Evolutionary conservation across 768 basidiomycete species (phyloP).

Genomic region (Vararia minispora): DNA sequence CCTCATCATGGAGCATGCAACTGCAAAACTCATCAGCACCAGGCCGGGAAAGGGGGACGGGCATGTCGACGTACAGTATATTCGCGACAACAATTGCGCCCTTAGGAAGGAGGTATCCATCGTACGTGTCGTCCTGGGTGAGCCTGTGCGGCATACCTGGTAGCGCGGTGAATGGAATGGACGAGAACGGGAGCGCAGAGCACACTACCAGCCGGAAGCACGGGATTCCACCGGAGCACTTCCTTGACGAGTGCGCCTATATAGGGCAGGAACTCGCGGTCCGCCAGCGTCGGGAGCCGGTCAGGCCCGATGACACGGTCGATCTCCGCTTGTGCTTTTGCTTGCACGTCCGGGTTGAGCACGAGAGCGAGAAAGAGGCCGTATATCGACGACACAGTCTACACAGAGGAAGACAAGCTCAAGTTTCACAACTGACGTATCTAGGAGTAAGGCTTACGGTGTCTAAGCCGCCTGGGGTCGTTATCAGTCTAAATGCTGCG

Average conservation of each 20-base stretch:
- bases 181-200: no score
- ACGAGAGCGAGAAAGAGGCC: constrained; percentile 13
- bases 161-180: no score
- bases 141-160: constrained; percentile 4
- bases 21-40: no score
- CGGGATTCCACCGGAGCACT: constrained; percentile 20
- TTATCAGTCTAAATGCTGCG: constrained; percentile 16
- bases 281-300: constrained; percentile 24
- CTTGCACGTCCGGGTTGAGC: constrained; percentile 13
- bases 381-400: constrained; percentile 8
- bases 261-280: constrained; percentile 24
- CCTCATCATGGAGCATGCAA: no score
- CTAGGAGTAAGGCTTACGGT: constrained; percentile 20
- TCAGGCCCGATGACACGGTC: constrained; percentile 22
- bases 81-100: constrained; percentile 18
- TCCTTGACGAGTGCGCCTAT: constrained; percentile 28
- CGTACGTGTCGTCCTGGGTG: constrained; percentile 5
- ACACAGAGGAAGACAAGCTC: no score
- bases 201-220: constrained; percentile 8
- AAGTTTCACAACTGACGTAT: no score
- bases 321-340: constrained; percentile 24
- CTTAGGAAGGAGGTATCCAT: constrained; percentile 7
- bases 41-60: no score
- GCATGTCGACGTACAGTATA: constrained; percentile 13
- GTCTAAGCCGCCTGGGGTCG: constrained; percentile 28